Conservation (phyloP, 2,329 filamentous ascomycete genomes). For the Dendryphion nanum region DNA sequence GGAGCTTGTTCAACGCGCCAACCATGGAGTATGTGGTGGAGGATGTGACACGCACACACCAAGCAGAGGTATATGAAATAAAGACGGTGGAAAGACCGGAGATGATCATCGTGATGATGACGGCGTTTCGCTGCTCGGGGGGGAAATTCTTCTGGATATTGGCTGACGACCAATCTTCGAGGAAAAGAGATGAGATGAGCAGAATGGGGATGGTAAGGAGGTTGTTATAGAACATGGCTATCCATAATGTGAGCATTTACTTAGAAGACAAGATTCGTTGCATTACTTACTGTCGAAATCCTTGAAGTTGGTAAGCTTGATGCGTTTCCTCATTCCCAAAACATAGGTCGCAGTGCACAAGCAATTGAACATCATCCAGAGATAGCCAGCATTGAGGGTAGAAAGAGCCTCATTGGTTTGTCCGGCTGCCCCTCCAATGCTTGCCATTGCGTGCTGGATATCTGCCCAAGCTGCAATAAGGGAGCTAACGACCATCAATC, state of each 20-base stretch:
- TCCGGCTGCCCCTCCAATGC: slow-evolving; percentile 51
- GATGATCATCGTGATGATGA: slow-evolving; percentile 87
- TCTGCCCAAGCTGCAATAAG: slow-evolving; percentile 96
- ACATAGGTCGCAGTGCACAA: slow-evolving; percentile 90
- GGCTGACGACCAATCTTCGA: slow-evolving; percentile 86
- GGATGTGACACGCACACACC: slow-evolving; percentile 96
- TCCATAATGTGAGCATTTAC: slow-evolving; percentile 7
- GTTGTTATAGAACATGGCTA: slow-evolving; percentile 99
- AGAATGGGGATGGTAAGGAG: slow-evolving; percentile 93
- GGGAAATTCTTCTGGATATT: slow-evolving; percentile 92
- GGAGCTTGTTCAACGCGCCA: slow-evolving; percentile 95
- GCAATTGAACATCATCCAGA: slow-evolving; percentile 98
- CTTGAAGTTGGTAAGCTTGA: slow-evolving; percentile 99
- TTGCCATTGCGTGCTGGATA: slow-evolving; percentile 78
- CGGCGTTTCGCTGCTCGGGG: slow-evolving; percentile 69
- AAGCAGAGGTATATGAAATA: slow-evolving; percentile 99
- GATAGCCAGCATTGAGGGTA: slow-evolving; percentile 89
- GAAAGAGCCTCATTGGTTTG: slow-evolving; percentile 72
- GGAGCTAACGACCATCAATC: slow-evolving; percentile 93
- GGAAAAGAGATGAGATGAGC: slow-evolving; percentile 72
- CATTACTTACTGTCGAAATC: slow-evolving; percentile 90
- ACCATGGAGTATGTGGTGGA: slow-evolving; percentile 99
- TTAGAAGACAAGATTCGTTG: slow-evolving; percentile 14
- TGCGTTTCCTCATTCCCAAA: slow-evolving; percentile 93
- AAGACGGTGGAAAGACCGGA: slow-evolving; percentile 92